Base-by-base conservation (phyloP, 192 early-diverging fungal species). In the Umbelopsis isabellina region DNA sequence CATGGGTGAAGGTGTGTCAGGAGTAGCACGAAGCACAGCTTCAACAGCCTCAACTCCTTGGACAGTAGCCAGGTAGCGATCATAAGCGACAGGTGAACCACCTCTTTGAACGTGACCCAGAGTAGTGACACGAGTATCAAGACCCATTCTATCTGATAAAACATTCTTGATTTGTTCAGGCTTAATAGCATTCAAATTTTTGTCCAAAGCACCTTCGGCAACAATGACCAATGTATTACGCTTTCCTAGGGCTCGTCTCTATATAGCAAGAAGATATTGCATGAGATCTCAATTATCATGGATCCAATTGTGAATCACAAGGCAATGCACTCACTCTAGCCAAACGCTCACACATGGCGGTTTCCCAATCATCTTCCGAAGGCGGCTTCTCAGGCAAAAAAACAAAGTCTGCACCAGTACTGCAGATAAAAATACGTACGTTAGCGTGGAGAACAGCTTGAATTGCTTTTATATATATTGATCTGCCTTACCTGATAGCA, bases 101-200 rank as follows among this genome's bases (percentile, higher is more conserved):
- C 97, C 97, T 51, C 97, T 87, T 82, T 99, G 97, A 30, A 96
- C 92, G 71, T 99, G 97, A 13, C 97, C 97, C 45, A 99, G 81
- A 21, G 86, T 93, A 5, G 97, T 99, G 67, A 98, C 95, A 10
- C 97, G 90, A 8, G 95, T 97, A 79, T 99, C 97, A 48, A 97
- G 83, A 46, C 89, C 88, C 37, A 97, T 77, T 11, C 91, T 84
- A 23, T 91, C 83, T 8, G 91, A 85, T 65, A 99, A 81, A 35
- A 97, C 83, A 48, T 94, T 90, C 74, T 88, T 90, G 66, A 99
- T 87, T 35, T 93, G 82, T 22, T 95, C 94, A 37, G 92, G 71
- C 52, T 92, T 95, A 72, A 99, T 95, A 20, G 96, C 93, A 0
- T 93, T 89, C 7, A 97, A 80, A 58, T 93, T 79, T 55, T 88